Conservation (phyloP, 2,329 filamentous ascomycete genomes). For the Cadophora malorum region DNA sequence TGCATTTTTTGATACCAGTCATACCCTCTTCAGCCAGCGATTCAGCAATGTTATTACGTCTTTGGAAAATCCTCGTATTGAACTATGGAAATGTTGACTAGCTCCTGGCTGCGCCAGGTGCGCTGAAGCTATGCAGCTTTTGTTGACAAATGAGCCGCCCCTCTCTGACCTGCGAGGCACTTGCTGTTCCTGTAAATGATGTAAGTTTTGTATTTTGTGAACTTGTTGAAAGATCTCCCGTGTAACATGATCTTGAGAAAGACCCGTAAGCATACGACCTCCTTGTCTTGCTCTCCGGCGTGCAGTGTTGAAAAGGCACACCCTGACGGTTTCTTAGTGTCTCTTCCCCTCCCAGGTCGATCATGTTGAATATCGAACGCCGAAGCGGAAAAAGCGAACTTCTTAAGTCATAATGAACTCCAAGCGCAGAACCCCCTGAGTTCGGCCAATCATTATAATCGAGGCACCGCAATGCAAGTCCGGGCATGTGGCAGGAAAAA, state of each 20-base stretch:
- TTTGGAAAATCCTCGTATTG: neutral
- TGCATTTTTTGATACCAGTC: conserved; percentile 21
- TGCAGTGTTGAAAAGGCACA: neutral
- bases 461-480: too few species aligned
- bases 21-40: conserved; percentile 15
- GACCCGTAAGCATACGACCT: neutral
- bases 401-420: neutral
- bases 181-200: neutral
- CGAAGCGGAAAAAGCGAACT: neutral
- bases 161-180: neutral
- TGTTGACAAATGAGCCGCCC: neutral
- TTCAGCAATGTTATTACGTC: conserved; percentile 1
- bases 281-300: neutral
- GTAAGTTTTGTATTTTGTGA: neutral
- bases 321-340: neutral
- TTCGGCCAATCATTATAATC: too few species aligned
- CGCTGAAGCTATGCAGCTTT: neutral
- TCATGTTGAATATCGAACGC: neutral
- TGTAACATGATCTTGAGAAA: neutral
- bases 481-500: neutral
- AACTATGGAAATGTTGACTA: conserved; percentile 1
- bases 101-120: neutral
- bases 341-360: neutral
- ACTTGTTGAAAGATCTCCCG: neutral
- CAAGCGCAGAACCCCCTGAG: too few species aligned